phyloP scores from a whole-genome alignment of 352 stramenopile genomes.

The Phytopythium ostracodes region DNA sequence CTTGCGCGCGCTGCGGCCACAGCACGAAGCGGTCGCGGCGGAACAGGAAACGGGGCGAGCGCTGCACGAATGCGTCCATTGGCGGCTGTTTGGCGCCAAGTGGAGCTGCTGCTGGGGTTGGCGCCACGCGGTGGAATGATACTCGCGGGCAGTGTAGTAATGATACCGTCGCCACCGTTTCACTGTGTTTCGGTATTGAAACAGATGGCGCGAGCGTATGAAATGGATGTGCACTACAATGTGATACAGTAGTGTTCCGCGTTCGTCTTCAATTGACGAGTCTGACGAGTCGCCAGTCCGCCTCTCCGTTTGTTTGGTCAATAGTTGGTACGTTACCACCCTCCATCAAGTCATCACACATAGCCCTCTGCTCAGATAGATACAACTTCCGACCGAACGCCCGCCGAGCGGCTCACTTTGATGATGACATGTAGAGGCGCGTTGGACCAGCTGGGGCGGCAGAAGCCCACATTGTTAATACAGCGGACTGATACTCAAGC shows the following conservation, averaged over 20 bases:
- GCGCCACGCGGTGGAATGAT: too few species aligned
- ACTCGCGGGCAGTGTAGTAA: too few species aligned
- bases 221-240: not conserved
- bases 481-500: too few species aligned
- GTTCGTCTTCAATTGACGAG: too few species aligned
- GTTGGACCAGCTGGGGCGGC: not conserved
- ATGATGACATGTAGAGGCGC: conserved; percentile 1
- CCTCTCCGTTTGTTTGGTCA: not conserved
- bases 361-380: not conserved
- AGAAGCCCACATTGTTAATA: not conserved
- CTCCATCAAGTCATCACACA: too few species aligned
- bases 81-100: not conserved
- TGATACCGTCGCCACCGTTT: not conserved
- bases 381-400: not conserved
- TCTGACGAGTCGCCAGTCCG: not conserved
- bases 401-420: not conserved
- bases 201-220: not conserved
- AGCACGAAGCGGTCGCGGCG: conserved; percentile 28
- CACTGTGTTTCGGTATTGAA: not conserved
- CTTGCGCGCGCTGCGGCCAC: not conserved
- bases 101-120: too few species aligned
- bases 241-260: too few species aligned
- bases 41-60: conserved; percentile 34
- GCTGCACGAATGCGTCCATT: conserved; percentile 67
- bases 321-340: not conserved